These are phyloP conservation scores for Cucurbitaria berberidis DNA, from an alignment of 2,329 filamentous ascomycete species.

Conservation along the genomic window DNA sequence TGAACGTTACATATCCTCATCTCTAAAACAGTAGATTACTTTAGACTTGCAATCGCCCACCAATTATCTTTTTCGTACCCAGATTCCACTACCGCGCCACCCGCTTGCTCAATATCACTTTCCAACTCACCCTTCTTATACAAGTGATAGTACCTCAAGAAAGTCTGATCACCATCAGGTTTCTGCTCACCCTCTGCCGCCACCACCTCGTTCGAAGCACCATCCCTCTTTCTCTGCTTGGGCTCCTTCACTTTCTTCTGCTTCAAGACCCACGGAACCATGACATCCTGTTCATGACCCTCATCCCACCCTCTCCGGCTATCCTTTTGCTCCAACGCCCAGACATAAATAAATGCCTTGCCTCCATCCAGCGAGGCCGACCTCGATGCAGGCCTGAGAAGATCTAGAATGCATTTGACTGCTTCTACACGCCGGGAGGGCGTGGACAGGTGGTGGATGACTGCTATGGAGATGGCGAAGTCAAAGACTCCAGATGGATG, in stretches of 20 bases:
- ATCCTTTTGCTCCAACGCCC: slow-evolving; percentile 89
- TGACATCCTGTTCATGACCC: slow-evolving; percentile 82
- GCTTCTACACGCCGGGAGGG: slow-evolving; percentile 73
- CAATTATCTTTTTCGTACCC: slow-evolving; percentile 99
- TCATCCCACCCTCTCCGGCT: slow-evolving; percentile 91
- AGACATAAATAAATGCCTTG: slow-evolving; percentile 83
- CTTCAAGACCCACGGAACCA: slow-evolving; percentile 91
- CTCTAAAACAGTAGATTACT: neutral
- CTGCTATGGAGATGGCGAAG: slow-evolving; percentile 93
- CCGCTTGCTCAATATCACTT: slow-evolving; percentile 73
- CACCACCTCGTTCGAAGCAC: slow-evolving; percentile 11
- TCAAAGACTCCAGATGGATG: slow-evolving; percentile 73
- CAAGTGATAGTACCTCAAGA: slow-evolving; percentile 92
- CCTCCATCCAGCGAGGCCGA: slow-evolving; percentile 51
- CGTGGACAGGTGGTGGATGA: slow-evolving; percentile 92
- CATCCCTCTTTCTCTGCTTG: slow-evolving; percentile 19
- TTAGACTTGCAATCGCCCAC: slow-evolving; percentile 74
- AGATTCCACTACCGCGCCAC: slow-evolving; percentile 75
- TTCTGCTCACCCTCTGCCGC: slow-evolving; percentile 12
- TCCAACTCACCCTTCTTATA: slow-evolving; percentile 89
- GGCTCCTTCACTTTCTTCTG: slow-evolving; percentile 45
- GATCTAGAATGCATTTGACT: slow-evolving; percentile 72
- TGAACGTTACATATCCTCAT: neutral
- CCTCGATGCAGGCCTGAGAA: slow-evolving; percentile 54
- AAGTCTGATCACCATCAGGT: slow-evolving; percentile 61